phyloP scores from a whole-genome alignment of 2,329 filamentous ascomycete species.

The Aspergillus japonicus region DNA sequence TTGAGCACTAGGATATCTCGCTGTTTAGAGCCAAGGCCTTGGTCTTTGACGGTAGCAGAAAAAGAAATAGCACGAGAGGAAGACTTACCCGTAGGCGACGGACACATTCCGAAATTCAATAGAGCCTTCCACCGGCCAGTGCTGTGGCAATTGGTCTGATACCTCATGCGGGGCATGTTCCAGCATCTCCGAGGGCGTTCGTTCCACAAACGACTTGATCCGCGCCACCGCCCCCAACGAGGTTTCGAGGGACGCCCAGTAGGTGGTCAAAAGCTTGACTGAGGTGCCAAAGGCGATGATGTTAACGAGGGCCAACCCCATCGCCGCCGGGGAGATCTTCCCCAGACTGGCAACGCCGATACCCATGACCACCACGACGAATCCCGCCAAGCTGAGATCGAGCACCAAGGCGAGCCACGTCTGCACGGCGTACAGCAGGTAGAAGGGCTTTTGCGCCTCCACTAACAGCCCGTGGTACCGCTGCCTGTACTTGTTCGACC shows the following conservation, averaged over 20 bases:
- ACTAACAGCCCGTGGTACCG: background rate
- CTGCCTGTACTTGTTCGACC: background rate
- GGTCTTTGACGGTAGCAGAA: too few species aligned
- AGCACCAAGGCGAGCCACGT: background rate
- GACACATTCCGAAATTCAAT: background rate
- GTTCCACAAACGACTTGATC: background rate
- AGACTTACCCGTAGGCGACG: background rate
- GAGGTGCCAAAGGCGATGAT: conserved; percentile 48
- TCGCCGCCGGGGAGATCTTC: conserved; percentile 27
- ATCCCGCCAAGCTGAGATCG: background rate
- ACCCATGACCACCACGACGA: background rate
- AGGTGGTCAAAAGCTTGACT: conserved; percentile 43
- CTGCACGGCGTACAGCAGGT: background rate
- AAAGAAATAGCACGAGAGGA: too few species aligned
- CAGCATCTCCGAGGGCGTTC: background rate
- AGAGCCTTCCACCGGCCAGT: background rate
- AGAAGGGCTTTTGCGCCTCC: background rate
- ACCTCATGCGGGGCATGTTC: background rate
- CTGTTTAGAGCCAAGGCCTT: too few species aligned
- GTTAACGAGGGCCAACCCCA: conserved; percentile 49
- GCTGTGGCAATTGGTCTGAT: background rate
- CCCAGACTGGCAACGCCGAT: background rate
- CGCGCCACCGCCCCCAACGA: conserved; percentile 50
- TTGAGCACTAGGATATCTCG: too few species aligned
- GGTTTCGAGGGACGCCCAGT: conserved; percentile 56